Conservation (phyloP, 108 stramenopile genomes). For the Cafeteria roenbergensis region DNA sequence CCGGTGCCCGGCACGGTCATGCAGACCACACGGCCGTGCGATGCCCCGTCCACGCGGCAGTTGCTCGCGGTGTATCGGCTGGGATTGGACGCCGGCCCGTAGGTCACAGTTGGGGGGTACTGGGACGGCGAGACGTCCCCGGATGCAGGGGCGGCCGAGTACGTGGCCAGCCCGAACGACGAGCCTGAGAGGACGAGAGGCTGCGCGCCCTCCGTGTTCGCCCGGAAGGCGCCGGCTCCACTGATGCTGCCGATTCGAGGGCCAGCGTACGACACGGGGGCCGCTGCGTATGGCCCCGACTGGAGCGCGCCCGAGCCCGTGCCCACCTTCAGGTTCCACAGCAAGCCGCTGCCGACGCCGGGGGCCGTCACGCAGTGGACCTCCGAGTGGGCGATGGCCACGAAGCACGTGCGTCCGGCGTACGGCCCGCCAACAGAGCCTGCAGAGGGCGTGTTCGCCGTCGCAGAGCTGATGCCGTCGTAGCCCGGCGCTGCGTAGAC, state of each 20-base stretch:
- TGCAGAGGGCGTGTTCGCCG: too few relatives aligned
- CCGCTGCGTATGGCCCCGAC: too few relatives aligned
- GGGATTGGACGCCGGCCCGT: not conserved
- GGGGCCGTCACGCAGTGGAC: not conserved
- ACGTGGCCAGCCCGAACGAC: not conserved
- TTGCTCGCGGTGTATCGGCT: not conserved
- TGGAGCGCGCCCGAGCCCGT: too few relatives aligned
- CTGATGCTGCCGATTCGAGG: constrained; percentile 1
- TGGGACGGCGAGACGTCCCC: not conserved
- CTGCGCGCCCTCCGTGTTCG: not conserved
- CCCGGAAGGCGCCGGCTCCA: constrained; percentile 1
- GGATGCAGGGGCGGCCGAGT: not conserved
- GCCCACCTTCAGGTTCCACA: not conserved
- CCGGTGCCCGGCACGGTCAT: constrained; percentile 5
- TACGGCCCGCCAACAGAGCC: too few relatives aligned
- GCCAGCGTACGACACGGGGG: constrained; percentile 10
- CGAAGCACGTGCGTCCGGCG: too few relatives aligned
- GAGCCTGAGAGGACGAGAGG: not conserved
- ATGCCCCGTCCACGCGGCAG: not conserved
- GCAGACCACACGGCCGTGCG: not conserved
- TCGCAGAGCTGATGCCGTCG: too few relatives aligned
- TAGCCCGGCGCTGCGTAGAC: too few relatives aligned
- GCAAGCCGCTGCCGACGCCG: not conserved
- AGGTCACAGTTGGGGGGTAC: too few relatives aligned
- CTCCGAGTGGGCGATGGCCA: not conserved